Conservation (phyloP, 768 basidiomycete species). For the Tricholomella constricta region DNA sequence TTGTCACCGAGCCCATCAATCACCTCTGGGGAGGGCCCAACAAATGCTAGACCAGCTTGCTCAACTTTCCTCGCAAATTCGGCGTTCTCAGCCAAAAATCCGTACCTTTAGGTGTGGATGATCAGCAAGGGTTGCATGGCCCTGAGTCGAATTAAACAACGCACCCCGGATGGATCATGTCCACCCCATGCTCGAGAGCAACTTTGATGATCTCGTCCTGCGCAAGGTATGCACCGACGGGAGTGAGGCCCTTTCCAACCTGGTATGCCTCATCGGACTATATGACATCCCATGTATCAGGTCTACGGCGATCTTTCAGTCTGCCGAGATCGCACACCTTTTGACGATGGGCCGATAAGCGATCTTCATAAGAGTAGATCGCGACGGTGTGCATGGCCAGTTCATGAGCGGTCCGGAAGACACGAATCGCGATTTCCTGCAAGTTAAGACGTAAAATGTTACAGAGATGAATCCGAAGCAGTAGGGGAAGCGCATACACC, state of each 20-base stretch:
- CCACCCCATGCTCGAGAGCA: conserved; percentile 97
- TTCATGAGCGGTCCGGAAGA: conserved; percentile 98
- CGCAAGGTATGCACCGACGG: conserved; percentile 95
- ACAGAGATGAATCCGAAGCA: conserved; percentile 9
- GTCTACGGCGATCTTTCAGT: conserved; percentile 10
- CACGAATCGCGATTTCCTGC: conserved; percentile 99
- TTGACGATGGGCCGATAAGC: conserved; percentile 95
- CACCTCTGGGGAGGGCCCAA: conserved; percentile 93
- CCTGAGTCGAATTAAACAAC: conserved; percentile 18
- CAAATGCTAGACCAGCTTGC: conserved; percentile 94
- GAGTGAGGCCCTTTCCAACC: conserved; percentile 94
- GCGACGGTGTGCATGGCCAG: conserved; percentile 99
- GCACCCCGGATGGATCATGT: conserved; percentile 99
- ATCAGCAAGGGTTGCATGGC: not conserved
- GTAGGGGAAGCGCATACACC: conserved; percentile 58
- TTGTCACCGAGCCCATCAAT: conserved; percentile 99
- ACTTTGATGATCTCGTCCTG: conserved; percentile 97
- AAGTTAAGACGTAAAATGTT: conserved; percentile 8
- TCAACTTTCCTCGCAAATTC: conserved; percentile 97
- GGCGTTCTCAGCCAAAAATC: conserved; percentile 97
- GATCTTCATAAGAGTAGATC: conserved; percentile 97
- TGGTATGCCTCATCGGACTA: conserved; percentile 98
- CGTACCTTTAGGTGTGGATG: conserved; percentile 61
- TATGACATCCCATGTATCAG: conserved; percentile 33
- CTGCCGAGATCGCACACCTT: conserved; percentile 67